phyloP scores from a whole-genome alignment of 352 stramenopile species.

The Pythium brassicae region DNA sequence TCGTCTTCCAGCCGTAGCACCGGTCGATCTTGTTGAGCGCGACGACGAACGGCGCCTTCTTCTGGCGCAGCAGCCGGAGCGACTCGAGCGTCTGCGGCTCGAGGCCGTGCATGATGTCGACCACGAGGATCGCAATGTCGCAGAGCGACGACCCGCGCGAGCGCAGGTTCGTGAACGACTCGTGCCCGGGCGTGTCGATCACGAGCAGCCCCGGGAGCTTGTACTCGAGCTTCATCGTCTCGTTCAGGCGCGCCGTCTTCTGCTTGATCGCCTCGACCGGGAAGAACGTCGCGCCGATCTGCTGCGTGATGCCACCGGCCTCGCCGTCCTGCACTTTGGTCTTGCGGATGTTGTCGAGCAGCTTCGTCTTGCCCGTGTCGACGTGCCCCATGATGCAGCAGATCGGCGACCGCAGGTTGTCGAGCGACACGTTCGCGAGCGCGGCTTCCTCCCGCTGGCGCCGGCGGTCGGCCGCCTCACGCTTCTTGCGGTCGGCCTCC shows the following conservation, averaged over 20 bases:
- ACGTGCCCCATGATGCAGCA: constrained; percentile 99
- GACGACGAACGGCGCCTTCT: constrained; percentile 97
- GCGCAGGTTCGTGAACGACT: constrained; percentile 99
- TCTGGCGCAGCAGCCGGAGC: constrained; percentile 94
- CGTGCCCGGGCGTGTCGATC: constrained; percentile 99
- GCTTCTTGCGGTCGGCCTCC: constrained; percentile 83
- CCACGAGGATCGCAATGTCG: constrained; percentile 99
- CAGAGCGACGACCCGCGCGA: constrained; percentile 95
- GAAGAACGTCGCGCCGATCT: constrained; percentile 96
- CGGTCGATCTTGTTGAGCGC: constrained; percentile 99
- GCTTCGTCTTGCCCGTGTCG: constrained; percentile 98
- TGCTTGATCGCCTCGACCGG: constrained; percentile 89
- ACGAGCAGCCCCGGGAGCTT: constrained; percentile 92
- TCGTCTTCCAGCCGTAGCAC: constrained; percentile 98
- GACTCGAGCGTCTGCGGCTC: constrained; percentile 99
- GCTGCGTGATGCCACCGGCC: constrained; percentile 97
- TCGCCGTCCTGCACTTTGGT: constrained; percentile 97
- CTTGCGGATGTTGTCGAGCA: constrained; percentile 99
- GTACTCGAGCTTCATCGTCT: constrained; percentile 85
- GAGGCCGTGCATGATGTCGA: constrained; percentile 99
- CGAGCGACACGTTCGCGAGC: constrained; percentile 81
- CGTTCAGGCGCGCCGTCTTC: constrained; percentile 72
- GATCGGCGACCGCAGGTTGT: constrained; percentile 98
- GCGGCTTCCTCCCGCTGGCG: constrained; percentile 68
- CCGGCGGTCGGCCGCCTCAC: constrained; percentile 66